These are phyloP conservation scores for Hypoxylon cercidicola DNA, from an alignment of 495 filamentous ascomycete species.

Conservation along the genomic window DNA sequence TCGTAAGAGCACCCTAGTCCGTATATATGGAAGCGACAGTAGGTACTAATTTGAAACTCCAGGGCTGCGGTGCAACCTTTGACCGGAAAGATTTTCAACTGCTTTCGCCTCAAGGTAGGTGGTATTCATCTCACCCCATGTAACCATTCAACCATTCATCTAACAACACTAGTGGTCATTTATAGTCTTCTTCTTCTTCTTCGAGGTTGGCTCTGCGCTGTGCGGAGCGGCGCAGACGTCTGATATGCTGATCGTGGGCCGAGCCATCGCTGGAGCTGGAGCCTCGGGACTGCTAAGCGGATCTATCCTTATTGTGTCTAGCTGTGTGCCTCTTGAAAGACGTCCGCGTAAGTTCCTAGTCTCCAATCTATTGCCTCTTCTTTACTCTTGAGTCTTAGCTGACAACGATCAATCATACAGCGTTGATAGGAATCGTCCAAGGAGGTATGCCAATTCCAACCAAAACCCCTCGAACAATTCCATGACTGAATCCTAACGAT, in stretches of 20 bases:
- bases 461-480: background rate
- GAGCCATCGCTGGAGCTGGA: constrained; percentile 61
- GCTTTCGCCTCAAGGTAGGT: constrained; percentile 49
- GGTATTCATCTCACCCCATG: background rate
- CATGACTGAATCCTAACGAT: constrained; percentile 10
- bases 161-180: constrained; percentile 43
- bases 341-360: constrained; percentile 40
- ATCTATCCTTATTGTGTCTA: constrained; percentile 58
- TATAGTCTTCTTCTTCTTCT: constrained; percentile 50
- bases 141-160: background rate
- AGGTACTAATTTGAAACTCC: constrained; percentile 23
- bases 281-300: constrained; percentile 58
- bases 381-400: background rate
- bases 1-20: constrained; percentile 20
- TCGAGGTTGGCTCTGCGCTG: constrained; percentile 59
- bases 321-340: constrained; percentile 49
- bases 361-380: background rate
- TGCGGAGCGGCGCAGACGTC: constrained; percentile 61
- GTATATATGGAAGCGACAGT: background rate
- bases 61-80: constrained; percentile 53
- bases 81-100: constrained; percentile 57
- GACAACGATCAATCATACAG: background rate
- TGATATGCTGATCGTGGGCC: constrained; percentile 58
- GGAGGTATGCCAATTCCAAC: constrained; percentile 4
- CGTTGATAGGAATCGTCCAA: constrained; percentile 9